Percentiles rank a stretch among this genome's conserved stretches.
Conservation (phyloP, 148 eudicot species). For the Salicornia ramosissima region DNA sequence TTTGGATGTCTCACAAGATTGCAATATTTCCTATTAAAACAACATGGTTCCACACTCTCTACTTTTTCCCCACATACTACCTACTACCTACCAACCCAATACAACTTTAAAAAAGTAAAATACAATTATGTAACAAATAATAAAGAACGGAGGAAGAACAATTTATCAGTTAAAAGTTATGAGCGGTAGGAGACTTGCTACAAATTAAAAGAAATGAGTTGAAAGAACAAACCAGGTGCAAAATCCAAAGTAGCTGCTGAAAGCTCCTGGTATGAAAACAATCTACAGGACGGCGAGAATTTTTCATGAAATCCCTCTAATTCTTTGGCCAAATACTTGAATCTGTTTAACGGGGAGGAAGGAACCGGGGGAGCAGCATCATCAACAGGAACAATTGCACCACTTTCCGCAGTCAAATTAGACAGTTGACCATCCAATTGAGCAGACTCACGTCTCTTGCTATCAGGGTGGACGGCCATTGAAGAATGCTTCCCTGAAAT, state of each 20-base stretch:
- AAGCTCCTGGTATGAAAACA: slow-evolving; percentile 67
- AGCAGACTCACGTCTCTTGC: slow-evolving; percentile 27
- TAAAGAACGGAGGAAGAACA: no score
- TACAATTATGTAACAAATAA: no score
- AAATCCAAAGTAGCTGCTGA: slow-evolving; percentile 60
- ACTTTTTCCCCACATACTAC: no score
- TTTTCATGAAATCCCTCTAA: slow-evolving; percentile 61
- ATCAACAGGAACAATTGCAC: slow-evolving; percentile 36
- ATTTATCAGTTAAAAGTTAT: no score
- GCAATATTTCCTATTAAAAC: no score
- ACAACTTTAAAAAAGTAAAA: no score
- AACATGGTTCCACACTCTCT: no score
- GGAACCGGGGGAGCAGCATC: slow-evolving; percentile 29
- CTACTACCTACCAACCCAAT: no score
- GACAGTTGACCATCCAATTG: slow-evolving; percentile 24
- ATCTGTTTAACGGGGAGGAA: slow-evolving; percentile 35
- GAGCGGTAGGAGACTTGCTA: no score
- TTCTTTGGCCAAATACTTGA: slow-evolving; percentile 43
- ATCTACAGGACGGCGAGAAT: slow-evolving; percentile 68
- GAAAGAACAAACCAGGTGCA: slow-evolving; percentile 48
- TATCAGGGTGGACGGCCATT: slow-evolving; percentile 38
- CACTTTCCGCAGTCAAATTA: slow-evolving; percentile 25
- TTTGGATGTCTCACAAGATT: no score
- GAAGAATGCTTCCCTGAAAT: slow-evolving; percentile 25
- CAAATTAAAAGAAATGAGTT: slow-evolving; percentile 1